Base-by-base conservation (phyloP, 2,329 filamentous ascomycete genomes). In the Aureobasidium lini region DNA sequence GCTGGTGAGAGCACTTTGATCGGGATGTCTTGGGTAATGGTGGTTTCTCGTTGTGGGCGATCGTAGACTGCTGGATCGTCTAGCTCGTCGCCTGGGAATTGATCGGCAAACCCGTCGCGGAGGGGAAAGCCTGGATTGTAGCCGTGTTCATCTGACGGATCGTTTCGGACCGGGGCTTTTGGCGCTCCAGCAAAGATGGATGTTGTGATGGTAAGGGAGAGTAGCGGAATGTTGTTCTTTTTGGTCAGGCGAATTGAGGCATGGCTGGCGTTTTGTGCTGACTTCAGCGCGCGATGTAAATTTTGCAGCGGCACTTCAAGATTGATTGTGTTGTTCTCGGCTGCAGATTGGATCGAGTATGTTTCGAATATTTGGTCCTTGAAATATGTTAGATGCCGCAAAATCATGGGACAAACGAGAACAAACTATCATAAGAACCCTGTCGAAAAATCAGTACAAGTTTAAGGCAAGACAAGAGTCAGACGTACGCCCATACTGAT, bases 21-120 rank as follows among this genome's bases (percentile, higher is more conserved):
- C n/a, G 94, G 94, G 40, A 99, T 88, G 73, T 97, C 91, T 70
- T 99, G 94, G 0, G 91, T 96, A 68, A 99, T 88, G 66, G 95
- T 82, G 63, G 94, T 95, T 72, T 96, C 92, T 66, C 90, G 86
- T 68, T 93, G 89, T 60, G 87, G 80, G 44, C 80, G 65, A 70
- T 82, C 64, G 46, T 67, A 66, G 11, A 68, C 66, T 10, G 60
- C 60, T 53, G 62, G 50, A 9, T 62, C 59, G 37, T 62, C 58
- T n/a, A 59, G 46, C 8, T 63, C 60, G 9, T 64, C 57, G 16
- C 57, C 44, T 8, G 18, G 37, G n/a, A 37, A 52, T 4, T 23
- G 31, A 18, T 37, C 37, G 31, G 9, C 52, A 2, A n/a, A 36
- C 2, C 31, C 40, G 11, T 16, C 40, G 16, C 40, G 16, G n/a